phyloP scores from a whole-genome alignment of 2,329 filamentous ascomycete species.

The Sclerotinia minor region DNA sequence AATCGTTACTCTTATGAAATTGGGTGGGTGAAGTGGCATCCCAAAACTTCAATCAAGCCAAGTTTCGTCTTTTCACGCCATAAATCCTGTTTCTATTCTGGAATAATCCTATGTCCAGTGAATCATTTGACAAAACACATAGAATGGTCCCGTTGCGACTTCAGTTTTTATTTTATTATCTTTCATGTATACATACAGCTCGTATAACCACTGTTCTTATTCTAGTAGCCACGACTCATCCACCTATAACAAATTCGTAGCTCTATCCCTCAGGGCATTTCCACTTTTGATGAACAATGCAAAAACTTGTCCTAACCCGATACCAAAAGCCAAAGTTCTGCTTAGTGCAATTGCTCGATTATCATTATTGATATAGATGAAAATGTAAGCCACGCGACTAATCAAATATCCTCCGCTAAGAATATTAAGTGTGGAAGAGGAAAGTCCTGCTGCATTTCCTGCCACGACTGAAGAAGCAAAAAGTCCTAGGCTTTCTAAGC shows the following conservation, averaged over 20 bases:
- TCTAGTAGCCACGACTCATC: neutral
- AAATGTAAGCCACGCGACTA: conserved; percentile 32
- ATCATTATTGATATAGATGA: conserved; percentile 35
- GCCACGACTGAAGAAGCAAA: conserved; percentile 45
- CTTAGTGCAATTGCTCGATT: conserved; percentile 21
- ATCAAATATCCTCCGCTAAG: conserved; percentile 31
- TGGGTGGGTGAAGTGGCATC: neutral
- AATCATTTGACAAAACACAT: neutral
- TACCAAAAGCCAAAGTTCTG: conserved; percentile 29
- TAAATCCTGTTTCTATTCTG: neutral
- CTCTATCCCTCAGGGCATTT: conserved; percentile 28
- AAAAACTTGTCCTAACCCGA: conserved; percentile 30
- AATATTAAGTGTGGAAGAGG: conserved; percentile 30
- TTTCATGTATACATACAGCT: neutral
- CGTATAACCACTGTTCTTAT: neutral
- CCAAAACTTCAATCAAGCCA: neutral
- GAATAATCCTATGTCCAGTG: neutral
- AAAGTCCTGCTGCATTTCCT: conserved; percentile 42
- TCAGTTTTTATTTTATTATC: neutral
- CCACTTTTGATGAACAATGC: conserved; percentile 36
- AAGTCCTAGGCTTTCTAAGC: conserved; percentile 45
- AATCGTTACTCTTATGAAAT: neutral
- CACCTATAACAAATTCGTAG: conserved; percentile 13
- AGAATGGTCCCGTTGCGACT: neutral
- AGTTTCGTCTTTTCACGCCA: neutral